Percentiles rank a stretch among this genome's conserved stretches.
These are phyloP conservation scores for Dysphania ambrosioides DNA, from an alignment of 148 eudicot genomes.

Conservation along the genomic window DNA sequence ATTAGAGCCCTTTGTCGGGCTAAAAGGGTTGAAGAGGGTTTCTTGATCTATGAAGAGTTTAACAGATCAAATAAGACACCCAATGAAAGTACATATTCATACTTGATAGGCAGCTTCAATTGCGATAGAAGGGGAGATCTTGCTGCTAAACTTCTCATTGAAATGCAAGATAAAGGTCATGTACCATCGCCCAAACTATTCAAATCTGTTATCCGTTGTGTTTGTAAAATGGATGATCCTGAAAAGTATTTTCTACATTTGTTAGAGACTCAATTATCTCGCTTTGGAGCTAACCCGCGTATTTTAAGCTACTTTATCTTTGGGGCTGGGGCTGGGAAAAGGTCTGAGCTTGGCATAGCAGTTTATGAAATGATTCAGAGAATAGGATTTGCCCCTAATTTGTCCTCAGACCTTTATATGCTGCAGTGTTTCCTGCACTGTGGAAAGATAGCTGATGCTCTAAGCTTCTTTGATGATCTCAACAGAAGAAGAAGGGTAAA, in stretches of 20 bases:
- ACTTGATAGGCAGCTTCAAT: slow-evolving; percentile 59
- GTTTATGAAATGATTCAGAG: slow-evolving; percentile 55
- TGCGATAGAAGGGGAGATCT: slow-evolving; percentile 54
- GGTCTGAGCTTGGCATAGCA: slow-evolving; percentile 58
- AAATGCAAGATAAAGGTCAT: slow-evolving; percentile 90
- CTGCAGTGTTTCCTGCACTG: slow-evolving; percentile 52
- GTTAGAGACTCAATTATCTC: slow-evolving; percentile 60
- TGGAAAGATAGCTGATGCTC: slow-evolving; percentile 53
- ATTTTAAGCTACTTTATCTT: slow-evolving; percentile 58
- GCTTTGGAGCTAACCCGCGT: slow-evolving; percentile 20
- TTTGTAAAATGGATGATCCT: slow-evolving; percentile 51
- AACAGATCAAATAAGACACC: slow-evolving; percentile 38
- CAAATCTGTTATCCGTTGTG: slow-evolving; percentile 42
- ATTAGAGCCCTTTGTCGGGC: slow-evolving; percentile 61
- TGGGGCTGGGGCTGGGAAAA: slow-evolving; percentile 68
- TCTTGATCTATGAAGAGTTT: slow-evolving; percentile 51
- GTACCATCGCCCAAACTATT: slow-evolving; percentile 36
- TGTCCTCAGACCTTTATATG: slow-evolving; percentile 45
- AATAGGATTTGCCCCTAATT: slow-evolving; percentile 37
- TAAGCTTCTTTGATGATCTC: slow-evolving; percentile 42
- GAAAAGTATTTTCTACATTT: slow-evolving; percentile 51
- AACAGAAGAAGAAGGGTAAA: slow-evolving; percentile 34
- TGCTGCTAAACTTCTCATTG: slow-evolving; percentile 63
- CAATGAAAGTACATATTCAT: slow-evolving; percentile 40
- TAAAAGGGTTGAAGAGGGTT: slow-evolving; percentile 67